Evolutionary conservation across 106 monocot genomes (phyloP).

Genomic region (Apostasia ramifera): DNA sequence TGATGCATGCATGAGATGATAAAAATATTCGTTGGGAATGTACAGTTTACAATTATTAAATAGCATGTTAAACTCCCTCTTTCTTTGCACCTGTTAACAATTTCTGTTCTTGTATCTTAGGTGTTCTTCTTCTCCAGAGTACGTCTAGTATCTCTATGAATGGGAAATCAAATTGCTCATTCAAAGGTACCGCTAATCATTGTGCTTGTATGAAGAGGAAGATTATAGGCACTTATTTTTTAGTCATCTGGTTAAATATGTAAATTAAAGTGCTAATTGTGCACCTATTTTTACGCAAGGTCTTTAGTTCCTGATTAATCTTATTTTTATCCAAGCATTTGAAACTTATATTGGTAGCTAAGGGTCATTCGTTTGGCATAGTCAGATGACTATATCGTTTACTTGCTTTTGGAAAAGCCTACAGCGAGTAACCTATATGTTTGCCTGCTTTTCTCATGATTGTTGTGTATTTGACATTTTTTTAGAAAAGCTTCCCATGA

Average conservation of each 20-base stretch:
- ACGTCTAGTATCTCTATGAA: constrained; percentile 14
- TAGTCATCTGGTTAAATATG: neutral
- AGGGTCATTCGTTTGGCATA: no score
- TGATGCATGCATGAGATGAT: neutral
- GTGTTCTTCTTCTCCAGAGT: constrained; percentile 45
- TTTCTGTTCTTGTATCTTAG: constrained; percentile 14
- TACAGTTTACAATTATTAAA: no score
- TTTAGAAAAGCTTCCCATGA: no score
- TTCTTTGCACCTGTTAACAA: no score
- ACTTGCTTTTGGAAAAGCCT: no score
- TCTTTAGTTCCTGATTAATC: neutral
- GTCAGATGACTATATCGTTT: no score
- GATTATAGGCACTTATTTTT: constrained; percentile 33
- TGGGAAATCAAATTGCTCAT: constrained; percentile 13
- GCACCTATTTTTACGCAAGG: neutral
- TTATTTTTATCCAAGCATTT: neutral
- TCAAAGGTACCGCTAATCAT: constrained; percentile 1
- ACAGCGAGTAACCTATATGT: no score
- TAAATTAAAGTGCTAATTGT: neutral
- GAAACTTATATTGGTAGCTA: neutral
- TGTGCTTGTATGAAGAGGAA: constrained; percentile 14
- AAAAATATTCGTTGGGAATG: no score
- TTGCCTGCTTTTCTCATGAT: no score
- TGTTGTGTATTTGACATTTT: no score
- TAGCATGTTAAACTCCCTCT: no score